A percentile compares a stretch with the other conserved stretches of the same genome.
phyloP scores from a whole-genome alignment of 139 green algal genomes.

The Helicosporidium sp. region DNA sequence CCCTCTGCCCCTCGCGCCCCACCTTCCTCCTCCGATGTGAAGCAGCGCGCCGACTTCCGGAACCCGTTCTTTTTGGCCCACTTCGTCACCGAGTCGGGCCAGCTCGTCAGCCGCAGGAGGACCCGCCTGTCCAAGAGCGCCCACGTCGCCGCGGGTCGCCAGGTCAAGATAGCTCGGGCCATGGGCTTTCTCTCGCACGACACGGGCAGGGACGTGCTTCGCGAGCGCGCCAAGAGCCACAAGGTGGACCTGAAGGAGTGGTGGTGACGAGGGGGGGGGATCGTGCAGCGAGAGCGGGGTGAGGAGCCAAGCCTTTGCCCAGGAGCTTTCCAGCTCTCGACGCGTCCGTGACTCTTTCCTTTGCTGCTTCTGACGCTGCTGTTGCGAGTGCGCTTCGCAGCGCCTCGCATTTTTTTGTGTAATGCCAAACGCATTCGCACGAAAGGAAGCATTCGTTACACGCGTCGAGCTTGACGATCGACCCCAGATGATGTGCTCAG shows the following conservation, averaged over 20 bases:
- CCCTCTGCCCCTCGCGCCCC: neutral
- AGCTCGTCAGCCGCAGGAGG: slow-evolving; percentile 6
- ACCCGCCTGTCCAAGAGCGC: slow-evolving; percentile 15
- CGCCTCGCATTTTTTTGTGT: too few relatives aligned
- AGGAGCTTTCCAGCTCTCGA: too few relatives aligned
- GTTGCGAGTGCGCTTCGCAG: too few relatives aligned
- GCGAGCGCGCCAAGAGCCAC: neutral
- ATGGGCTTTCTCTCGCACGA: slow-evolving; percentile 1
- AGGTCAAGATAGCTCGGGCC: slow-evolving; percentile 8
- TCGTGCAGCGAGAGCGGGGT: neutral
- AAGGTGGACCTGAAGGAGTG: neutral
- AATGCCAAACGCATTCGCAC: neutral
- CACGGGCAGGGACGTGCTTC: neutral
- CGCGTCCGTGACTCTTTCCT: too few relatives aligned
- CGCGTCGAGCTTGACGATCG: neutral
- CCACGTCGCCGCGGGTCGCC: slow-evolving; percentile 10
- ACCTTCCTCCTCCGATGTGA: neutral
- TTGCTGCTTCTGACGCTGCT: too few relatives aligned
- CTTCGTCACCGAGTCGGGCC: slow-evolving; percentile 11
- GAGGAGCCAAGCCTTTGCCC: too few relatives aligned
- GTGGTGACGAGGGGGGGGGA: neutral
- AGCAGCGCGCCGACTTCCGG: slow-evolving; percentile 12
- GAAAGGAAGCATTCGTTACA: neutral
- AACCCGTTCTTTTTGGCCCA: slow-evolving; percentile 13
- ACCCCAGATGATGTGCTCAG: neutral